Conservation (phyloP, 164 flowering plant species). For the Kalanchoe fedtschenkoi region DNA sequence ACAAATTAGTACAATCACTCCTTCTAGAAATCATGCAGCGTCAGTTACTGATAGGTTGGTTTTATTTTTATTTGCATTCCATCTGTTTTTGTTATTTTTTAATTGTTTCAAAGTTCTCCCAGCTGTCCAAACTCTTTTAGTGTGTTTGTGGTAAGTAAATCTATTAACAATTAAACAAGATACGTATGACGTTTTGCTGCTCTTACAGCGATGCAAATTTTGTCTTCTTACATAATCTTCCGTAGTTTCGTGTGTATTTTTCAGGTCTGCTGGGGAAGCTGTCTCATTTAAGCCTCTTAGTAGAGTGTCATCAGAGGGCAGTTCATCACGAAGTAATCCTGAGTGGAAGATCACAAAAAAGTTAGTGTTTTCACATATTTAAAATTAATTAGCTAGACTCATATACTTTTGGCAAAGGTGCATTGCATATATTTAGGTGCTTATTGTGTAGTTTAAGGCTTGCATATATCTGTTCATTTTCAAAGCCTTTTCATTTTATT, state of each 20-base stretch:
- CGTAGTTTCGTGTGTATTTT: background rate
- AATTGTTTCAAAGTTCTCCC: background rate
- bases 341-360: conserved; percentile 62
- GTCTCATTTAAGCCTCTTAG: conserved; percentile 13
- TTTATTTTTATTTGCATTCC: background rate
- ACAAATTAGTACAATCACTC: background rate
- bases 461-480: conserved; percentile 4
- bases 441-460: conserved; percentile 1
- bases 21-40: background rate
- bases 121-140: background rate
- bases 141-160: background rate
- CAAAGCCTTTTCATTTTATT: background rate
- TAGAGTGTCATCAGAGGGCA: conserved; percentile 15
- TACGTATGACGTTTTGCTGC: no score
- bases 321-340: conserved; percentile 18
- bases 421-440: background rate
- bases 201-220: no score
- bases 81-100: background rate
- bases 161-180: no score
- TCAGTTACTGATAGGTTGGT: background rate
- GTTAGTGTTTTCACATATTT: conserved; percentile 28
- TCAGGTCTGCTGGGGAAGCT: conserved; percentile 26
- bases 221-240: no score
- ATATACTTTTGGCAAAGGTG: background rate
- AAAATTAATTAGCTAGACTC: background rate